A percentile compares a stretch with the other conserved stretches of the same genome.
Conservation (phyloP, 176 grass and related monocot genomes). For the Paspalum notatum region DNA sequence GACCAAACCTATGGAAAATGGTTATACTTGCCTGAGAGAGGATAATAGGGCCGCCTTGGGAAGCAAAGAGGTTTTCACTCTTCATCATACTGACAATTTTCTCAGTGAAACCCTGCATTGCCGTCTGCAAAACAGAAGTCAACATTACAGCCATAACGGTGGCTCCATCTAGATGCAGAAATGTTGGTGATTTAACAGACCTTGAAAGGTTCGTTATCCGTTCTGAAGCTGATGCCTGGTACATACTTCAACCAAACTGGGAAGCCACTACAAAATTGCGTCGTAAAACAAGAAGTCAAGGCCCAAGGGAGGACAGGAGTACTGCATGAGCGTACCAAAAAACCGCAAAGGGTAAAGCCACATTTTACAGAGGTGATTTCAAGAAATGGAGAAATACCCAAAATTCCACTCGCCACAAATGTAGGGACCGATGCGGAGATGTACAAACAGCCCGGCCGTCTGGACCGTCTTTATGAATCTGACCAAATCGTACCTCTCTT, state of each 20-base stretch:
- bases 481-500: constrained; percentile 96
- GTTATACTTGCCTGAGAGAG: constrained; percentile 81
- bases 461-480: constrained; percentile 94
- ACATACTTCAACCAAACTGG: constrained; percentile 99
- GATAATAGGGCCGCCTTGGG: constrained; percentile 97
- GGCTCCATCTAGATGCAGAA: constrained; percentile 35
- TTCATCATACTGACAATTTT: constrained; percentile 97
- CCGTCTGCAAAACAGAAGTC: constrained; percentile 55
- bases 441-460: constrained; percentile 84
- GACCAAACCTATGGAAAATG: constrained; percentile 29
- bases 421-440: constrained; percentile 96
- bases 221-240: constrained; percentile 98
- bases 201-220: constrained; percentile 98
- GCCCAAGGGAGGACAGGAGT: too few relatives aligned
- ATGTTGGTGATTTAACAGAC: constrained; percentile 55
- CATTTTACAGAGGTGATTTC: constrained; percentile 3
- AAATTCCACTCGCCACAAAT: constrained; percentile 99
- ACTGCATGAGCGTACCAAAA: constrained; percentile 14
- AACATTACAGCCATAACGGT: constrained; percentile 8
- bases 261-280: constrained; percentile 73
- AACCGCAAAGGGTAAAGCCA: constrained; percentile 10
- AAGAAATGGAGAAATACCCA: constrained; percentile 60
- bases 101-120: constrained; percentile 95
- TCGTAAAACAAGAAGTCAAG: constrained; percentile 34
- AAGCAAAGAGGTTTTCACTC: constrained; percentile 88